These are phyloP conservation scores for Penicillium herquei DNA, from an alignment of 495 filamentous ascomycete genomes.

Conservation along the genomic window DNA sequence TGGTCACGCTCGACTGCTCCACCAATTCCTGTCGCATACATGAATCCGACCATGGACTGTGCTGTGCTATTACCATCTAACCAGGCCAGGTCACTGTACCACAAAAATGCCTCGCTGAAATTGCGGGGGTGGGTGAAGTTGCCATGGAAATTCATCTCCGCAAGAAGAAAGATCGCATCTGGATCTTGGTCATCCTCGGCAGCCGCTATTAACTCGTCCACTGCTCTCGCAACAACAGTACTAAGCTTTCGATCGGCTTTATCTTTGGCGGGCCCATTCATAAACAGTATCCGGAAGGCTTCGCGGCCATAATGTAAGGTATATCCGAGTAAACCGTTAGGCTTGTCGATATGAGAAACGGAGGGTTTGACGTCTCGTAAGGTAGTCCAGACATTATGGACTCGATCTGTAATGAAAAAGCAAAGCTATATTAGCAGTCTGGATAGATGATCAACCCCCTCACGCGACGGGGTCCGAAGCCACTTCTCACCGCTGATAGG, in stretches of 20 bases:
- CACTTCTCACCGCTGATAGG: constrained; percentile 34
- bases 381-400: constrained; percentile 34
- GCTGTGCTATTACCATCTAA: constrained; percentile 85
- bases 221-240: constrained; percentile 49
- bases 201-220: constrained; percentile 72
- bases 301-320: constrained; percentile 48
- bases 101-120: constrained; percentile 75
- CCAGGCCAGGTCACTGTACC: constrained; percentile 76
- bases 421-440: neutral
- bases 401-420: constrained; percentile 26
- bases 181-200: constrained; percentile 67
- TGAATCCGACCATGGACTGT: constrained; percentile 91
- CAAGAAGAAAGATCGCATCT: constrained; percentile 87
- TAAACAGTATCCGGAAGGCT: constrained; percentile 48
- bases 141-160: constrained; percentile 95
- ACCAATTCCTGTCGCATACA: constrained; percentile 92
- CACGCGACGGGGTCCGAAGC: constrained; percentile 4
- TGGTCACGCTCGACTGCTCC: constrained; percentile 82
- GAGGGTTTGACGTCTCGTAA: constrained; percentile 35
- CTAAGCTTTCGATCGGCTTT: constrained; percentile 27
- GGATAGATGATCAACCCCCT: neutral
- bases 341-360: constrained; percentile 30
- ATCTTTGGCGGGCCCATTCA: constrained; percentile 44
- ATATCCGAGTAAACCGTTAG: constrained; percentile 45
- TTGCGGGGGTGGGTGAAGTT: constrained; percentile 87